Base-by-base conservation (phyloP, 2,329 filamentous ascomycete genomes). In the Claviceps spartinae region DNA sequence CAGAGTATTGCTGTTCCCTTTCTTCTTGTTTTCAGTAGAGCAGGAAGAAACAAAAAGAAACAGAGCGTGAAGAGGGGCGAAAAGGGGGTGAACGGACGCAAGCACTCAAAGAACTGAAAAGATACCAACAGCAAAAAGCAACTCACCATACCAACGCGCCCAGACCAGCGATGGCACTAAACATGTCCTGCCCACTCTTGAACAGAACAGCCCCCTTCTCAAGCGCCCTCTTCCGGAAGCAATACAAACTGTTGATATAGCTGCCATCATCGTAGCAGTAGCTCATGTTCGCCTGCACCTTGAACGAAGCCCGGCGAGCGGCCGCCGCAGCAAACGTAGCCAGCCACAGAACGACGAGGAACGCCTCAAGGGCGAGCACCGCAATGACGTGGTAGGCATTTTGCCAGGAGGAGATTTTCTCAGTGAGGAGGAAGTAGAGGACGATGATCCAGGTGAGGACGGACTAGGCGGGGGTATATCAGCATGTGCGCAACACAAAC, bases 271-370 rank as follows among this genome's bases (percentile, higher is more conserved):
- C 58, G 54, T 59, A 63, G 52, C 65, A 68, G 2, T 60, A 60
- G 9, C 40, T 56, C 2, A 70, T 67, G 3, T 40, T 49, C 14
- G 66, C 59, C 8, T 56, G 55, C 48, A 66, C 64, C 4, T 55
- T 60, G 58, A 70, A 75, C 18, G 54, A 54, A 37, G 65, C 63
- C 34, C 72, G 68, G 49, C 58, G 62, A 20, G 67, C 64, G 8
- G 73, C 73, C 14, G 65, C 65, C 26, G 70, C 65, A 16, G 66
- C 66, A 54, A 64, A 70, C n/a, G 67, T 65, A 0, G 70, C 65
- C 18, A 76, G 68, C 74, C 74, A 76, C 50, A 76, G 65, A 52
- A 76, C 57, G 47, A 70, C 58, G 61, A 76, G 63, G 44, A 74
- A 60, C 4, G 59, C 64, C 46, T 76, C 72, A 22, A 76, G 63